These are phyloP conservation scores for Penicillium angulare DNA, from an alignment of 495 filamentous ascomycete genomes.

Conservation along the genomic window DNA sequence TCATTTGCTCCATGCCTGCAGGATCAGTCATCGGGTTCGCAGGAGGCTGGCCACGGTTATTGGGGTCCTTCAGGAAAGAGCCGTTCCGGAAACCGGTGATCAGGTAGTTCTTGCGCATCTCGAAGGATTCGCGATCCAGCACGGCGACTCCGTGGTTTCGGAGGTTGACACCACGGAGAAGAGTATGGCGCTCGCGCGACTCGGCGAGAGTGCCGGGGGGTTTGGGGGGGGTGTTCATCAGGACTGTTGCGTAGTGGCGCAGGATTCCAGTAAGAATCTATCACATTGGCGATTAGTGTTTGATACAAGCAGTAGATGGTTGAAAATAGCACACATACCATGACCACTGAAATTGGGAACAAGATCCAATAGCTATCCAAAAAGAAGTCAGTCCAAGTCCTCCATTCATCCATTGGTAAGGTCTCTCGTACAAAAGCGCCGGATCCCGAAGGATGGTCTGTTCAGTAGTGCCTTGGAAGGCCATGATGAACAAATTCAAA, in stretches of 20 bases:
- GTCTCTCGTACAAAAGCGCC: conserved; percentile 81
- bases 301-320: not conserved
- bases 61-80: conserved; percentile 84
- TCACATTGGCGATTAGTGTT: conserved; percentile 9
- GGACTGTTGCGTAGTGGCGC: conserved; percentile 88
- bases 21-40: conserved; percentile 96
- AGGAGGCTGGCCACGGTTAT: conserved; percentile 77
- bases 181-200: conserved; percentile 82
- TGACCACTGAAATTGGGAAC: conserved; percentile 93
- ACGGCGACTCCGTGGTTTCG: conserved; percentile 76
- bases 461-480: conserved; percentile 69
- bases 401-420: conserved; percentile 1
- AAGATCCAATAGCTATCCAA: conserved; percentile 89
- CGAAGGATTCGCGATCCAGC: conserved; percentile 68
- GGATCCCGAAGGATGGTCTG: conserved; percentile 99
- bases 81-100: conserved; percentile 79
- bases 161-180: conserved; percentile 81
- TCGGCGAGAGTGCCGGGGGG: conserved; percentile 70
- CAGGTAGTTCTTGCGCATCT: conserved; percentile 73
- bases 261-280: conserved; percentile 93
- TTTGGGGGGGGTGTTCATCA: conserved; percentile 86
- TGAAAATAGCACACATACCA: conserved; percentile 56
- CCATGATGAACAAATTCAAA: conserved; percentile 62
- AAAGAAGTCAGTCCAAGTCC: conserved; percentile 13
- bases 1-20: conserved; percentile 98